Evolutionary conservation across 805 yeast genomes (phyloP), one percentile per base, ranked within the genome.

Genomic region (Wickerhamomyces chambardii): DNA sequence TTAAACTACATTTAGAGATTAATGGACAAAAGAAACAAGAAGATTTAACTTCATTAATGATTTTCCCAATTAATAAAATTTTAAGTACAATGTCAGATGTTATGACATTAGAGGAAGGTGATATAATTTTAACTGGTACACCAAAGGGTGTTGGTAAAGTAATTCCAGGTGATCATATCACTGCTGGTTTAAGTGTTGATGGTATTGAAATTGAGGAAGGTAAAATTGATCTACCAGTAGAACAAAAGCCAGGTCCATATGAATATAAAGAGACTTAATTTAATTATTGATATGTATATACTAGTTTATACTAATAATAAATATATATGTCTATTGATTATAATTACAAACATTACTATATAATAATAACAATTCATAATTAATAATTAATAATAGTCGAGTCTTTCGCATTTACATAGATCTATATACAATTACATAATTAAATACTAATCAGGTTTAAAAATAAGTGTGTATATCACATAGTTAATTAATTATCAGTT

Each of bases 101-200:
- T 48, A 90, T 90, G 90, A 85, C 97, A 4, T 65, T 92, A 38
- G 78, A 89, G 48, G 78, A 84, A 36, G 96, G 96, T 22, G 98
- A 92, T 52, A 68, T 92, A 42, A 78, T 92, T 39, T 66, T 92
- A 34, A 92, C 98, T 1, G 98, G 98, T 15, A 92, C 98, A 2
- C 98, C 98, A 31, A 85, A 87, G 57, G 98, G 98, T 15, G 98
- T 92, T n/a, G 96, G 97, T 8, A 63, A 70, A 18, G 61, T 89
- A 25, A 57, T 56, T 6, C 84, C 95, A 0, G 97, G 97, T 9
- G 97, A 92, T 53, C 51, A 56, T 18, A 64, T 92, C 19, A 66
- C 67, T 31, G 95, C 94, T 6, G 70, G 73, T 43, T 58, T 86
- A 42, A 56, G 16, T 21, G 70, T 68, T 24, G 71, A 71, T 25